A percentile compares a stretch with the other conserved stretches of the same genome.
Conservation (phyloP, 257 asterid genomes). For the Solanum infundibuliforme region DNA sequence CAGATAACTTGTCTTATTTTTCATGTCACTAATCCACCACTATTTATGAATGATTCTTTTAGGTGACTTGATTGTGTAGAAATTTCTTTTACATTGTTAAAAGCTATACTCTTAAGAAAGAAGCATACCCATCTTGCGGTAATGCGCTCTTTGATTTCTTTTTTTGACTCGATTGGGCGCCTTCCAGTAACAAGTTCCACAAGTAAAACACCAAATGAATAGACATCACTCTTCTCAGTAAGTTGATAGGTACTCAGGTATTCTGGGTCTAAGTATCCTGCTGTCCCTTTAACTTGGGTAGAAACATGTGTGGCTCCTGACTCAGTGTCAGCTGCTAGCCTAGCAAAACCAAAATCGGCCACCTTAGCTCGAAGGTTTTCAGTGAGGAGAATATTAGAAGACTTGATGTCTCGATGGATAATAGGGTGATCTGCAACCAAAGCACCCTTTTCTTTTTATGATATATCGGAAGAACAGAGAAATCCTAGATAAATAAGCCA, state of each 20-base stretch:
- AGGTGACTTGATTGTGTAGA: neutral
- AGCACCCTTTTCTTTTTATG: neutral
- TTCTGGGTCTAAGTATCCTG: slow-evolving; percentile 96
- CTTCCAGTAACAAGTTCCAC: slow-evolving; percentile 84
- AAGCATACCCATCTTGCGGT: slow-evolving; percentile 81
- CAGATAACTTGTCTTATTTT: too few relatives aligned
- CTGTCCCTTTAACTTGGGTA: slow-evolving; percentile 95
- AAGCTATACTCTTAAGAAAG: neutral
- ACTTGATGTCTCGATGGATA: slow-evolving; percentile 94
- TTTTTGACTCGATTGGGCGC: slow-evolving; percentile 83
- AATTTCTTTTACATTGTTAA: neutral
- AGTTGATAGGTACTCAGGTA: slow-evolving; percentile 85
- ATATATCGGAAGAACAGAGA: neutral
- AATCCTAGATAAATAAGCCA: neutral
- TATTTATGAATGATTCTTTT: neutral
- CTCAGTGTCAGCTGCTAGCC: slow-evolving; percentile 62
- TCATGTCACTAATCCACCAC: too few relatives aligned
- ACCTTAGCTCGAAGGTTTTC: slow-evolving; percentile 88
- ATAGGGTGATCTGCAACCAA: slow-evolving; percentile 76
- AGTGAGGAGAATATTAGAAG: slow-evolving; percentile 91
- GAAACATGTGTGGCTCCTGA: slow-evolving; percentile 88
- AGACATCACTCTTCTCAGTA: slow-evolving; percentile 93
- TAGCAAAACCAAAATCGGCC: slow-evolving; percentile 94
- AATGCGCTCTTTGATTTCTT: slow-evolving; percentile 63
- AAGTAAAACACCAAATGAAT: slow-evolving; percentile 79